Evolutionary conservation across 768 basidiomycete species (phyloP).

Genomic region (Hygrocybe coccinea): DNA sequence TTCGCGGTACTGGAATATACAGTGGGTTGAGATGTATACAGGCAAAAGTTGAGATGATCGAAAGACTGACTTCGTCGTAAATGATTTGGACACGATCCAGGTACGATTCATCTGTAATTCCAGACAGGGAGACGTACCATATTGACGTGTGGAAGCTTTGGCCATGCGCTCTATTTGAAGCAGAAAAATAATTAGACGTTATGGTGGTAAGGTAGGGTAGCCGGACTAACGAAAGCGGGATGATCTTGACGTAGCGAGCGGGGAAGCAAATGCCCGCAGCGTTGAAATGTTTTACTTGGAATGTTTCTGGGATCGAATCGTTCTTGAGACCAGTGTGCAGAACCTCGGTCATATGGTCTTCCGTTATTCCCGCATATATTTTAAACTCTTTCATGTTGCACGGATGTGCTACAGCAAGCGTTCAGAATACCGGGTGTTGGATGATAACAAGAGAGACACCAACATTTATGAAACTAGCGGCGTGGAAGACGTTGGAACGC

Average conservation of each 20-base stretch:
- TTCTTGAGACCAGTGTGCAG: slow-evolving; percentile 63
- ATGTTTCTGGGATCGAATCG: slow-evolving; percentile 59
- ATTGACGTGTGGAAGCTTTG: slow-evolving; percentile 75
- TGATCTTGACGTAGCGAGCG: slow-evolving; percentile 66
- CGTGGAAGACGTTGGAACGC: no score
- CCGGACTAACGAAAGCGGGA: slow-evolving; percentile 62
- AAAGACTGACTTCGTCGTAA: slow-evolving; percentile 58
- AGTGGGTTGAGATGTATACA: background rate
- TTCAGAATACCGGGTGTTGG: slow-evolving; percentile 7
- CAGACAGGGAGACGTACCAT: slow-evolving; percentile 65
- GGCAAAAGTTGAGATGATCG: background rate
- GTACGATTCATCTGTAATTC: slow-evolving; percentile 50
- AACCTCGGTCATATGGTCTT: slow-evolving; percentile 65
- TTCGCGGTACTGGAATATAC: slow-evolving; percentile 56
- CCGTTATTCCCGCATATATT: slow-evolving; percentile 57
- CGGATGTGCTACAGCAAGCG: slow-evolving; percentile 56
- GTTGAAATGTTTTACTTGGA: slow-evolving; percentile 54
- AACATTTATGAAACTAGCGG: slow-evolving; percentile 43
- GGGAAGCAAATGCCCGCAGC: slow-evolving; percentile 54
- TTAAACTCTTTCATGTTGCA: slow-evolving; percentile 86
- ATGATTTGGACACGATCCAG: slow-evolving; percentile 50
- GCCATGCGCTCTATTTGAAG: slow-evolving; percentile 52
- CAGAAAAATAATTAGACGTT: background rate
- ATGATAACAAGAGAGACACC: background rate
- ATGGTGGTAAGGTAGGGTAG: background rate